Percentiles rank a stretch among this genome's conserved stretches.
These are phyloP conservation scores for Blastobotrys elegans DNA, from an alignment of 1,139 yeast genomes.

Conservation along the genomic window DNA sequence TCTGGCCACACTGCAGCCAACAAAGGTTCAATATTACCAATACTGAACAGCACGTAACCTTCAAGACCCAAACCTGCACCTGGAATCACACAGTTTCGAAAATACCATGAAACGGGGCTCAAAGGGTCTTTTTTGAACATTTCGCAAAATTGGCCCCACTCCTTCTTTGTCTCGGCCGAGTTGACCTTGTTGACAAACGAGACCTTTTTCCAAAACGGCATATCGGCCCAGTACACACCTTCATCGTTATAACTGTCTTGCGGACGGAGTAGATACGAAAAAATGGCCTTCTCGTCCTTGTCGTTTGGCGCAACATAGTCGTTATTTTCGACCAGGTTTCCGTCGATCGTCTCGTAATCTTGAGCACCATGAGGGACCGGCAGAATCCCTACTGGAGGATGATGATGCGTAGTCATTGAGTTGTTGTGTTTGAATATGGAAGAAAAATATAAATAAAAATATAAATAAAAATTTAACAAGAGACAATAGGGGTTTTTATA, in stretches of 20 bases:
- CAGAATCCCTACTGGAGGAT: conserved; percentile 33
- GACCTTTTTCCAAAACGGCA: conserved; percentile 29
- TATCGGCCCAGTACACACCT: conserved; percentile 38
- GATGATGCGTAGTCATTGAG: conserved; percentile 17
- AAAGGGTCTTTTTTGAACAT: conserved; percentile 35
- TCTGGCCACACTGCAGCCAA: conserved; percentile 36
- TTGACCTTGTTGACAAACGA: conserved; percentile 30
- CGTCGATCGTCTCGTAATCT: conserved; percentile 34
- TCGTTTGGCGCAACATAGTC: conserved; percentile 24
- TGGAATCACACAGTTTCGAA: conserved; percentile 35
- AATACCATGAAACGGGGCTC: conserved; percentile 35
- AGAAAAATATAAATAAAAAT: neutral
- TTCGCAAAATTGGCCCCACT: conserved; percentile 24
- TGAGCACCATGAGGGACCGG: conserved; percentile 36
- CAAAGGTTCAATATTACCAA: conserved; percentile 33
- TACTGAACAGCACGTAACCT: conserved; percentile 37
- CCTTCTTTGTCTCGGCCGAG: conserved; percentile 28
- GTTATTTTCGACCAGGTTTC: conserved; percentile 25
- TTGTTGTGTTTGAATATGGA: neutral
- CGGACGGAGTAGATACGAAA: conserved; percentile 33
- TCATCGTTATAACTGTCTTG: conserved; percentile 30
- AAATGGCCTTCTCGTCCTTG: conserved; percentile 33
- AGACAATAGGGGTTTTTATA: neutral
- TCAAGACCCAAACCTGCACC: conserved; percentile 38
- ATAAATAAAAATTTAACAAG: neutral